Conservation (phyloP, 257 asterid species). For the Cordia subcordata region DNA sequence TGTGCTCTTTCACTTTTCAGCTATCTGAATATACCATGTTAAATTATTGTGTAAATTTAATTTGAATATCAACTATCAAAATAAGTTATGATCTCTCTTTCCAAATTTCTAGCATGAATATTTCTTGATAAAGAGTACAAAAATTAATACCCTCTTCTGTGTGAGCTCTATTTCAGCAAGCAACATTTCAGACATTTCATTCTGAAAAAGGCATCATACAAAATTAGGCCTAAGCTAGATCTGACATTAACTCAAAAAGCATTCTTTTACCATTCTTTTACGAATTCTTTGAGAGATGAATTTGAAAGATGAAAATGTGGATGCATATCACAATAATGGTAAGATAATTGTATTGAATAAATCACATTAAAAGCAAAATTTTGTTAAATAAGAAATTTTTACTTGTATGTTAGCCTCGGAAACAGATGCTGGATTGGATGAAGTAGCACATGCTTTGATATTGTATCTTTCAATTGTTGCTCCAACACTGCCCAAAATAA, state of each 20-base stretch:
- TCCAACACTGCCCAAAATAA: constrained; percentile 49
- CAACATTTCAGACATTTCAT: constrained; percentile 69
- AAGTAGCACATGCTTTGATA: constrained; percentile 66
- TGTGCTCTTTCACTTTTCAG: constrained; percentile 83
- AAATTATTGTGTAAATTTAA: no score
- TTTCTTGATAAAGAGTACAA: no score
- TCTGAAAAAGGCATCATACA: constrained; percentile 32
- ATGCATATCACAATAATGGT: no score
- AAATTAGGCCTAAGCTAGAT: background rate
- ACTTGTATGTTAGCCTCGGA: constrained; percentile 88
- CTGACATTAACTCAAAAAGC: background rate
- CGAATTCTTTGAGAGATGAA: constrained; percentile 87
- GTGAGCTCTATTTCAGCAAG: constrained; percentile 85
- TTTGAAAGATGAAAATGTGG: no score
- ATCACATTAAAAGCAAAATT: no score
- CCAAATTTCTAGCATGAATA: no score
- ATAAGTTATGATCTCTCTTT: no score
- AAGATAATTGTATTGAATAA: background rate
- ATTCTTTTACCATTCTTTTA: constrained; percentile 54
- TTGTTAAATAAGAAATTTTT: background rate
- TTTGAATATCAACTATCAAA: no score
- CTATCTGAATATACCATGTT: constrained; percentile 39
- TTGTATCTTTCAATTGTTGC: constrained; percentile 84
- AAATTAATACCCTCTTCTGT: constrained; percentile 78
- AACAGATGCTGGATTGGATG: constrained; percentile 55